These are phyloP conservation scores for Schwanniomyces vanrijiae DNA, from an alignment of 805 yeast species.

Conservation along the genomic window DNA sequence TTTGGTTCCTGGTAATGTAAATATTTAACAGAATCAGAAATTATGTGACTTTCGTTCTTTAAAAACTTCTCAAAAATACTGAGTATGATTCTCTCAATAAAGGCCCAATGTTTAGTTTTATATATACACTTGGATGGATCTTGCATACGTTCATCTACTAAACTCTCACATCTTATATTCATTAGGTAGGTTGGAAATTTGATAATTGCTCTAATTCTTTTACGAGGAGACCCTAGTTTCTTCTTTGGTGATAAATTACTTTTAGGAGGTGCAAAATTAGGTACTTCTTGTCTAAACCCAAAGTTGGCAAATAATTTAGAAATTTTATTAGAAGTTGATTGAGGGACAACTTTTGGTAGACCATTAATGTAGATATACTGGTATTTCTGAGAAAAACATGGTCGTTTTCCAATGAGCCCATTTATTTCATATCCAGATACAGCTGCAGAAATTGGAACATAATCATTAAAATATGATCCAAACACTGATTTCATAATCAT, in stretches of 20 bases:
- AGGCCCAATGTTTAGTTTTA: conserved; percentile 17
- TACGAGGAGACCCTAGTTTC: background rate
- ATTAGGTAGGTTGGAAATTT: conserved; percentile 41
- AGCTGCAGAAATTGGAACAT: conserved; percentile 24
- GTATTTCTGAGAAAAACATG: conserved; percentile 32
- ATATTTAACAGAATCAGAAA: background rate
- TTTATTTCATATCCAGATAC: conserved; percentile 23
- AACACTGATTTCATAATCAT: conserved; percentile 18
- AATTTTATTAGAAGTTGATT: conserved; percentile 13
- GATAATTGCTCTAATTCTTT: conserved; percentile 23
- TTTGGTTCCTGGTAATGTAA: background rate
- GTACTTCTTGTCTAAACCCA: conserved; percentile 16
- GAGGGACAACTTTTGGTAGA: conserved; percentile 19
- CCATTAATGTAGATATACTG: conserved; percentile 51
- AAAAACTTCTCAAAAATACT: conserved; percentile 18
- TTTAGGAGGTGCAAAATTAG: background rate
- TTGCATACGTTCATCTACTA: conserved; percentile 38
- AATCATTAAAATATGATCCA: conserved; percentile 23
- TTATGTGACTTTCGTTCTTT: background rate
- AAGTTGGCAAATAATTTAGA: conserved; percentile 22
- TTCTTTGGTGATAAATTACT: conserved; percentile 14
- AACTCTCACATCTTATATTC: conserved; percentile 21
- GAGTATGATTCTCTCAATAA: conserved; percentile 28
- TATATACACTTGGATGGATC: conserved; percentile 36
- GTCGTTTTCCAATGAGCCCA: conserved; percentile 40